phyloP scores from a whole-genome alignment of 371 early-diverging fungal species.

The Actinomortierella wolfii region DNA sequence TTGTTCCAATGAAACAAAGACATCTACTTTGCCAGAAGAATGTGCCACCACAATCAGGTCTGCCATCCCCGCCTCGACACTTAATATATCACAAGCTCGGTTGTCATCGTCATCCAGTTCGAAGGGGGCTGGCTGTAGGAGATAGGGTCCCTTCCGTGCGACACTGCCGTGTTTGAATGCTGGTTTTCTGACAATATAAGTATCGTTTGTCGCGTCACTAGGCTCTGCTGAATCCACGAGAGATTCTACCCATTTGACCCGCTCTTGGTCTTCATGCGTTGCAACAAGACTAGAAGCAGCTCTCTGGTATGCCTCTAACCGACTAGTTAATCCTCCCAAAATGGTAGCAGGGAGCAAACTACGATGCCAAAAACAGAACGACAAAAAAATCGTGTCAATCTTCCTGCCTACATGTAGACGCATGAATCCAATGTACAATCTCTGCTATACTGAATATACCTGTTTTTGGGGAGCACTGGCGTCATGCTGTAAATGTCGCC shows the following conservation, averaged over 20 bases:
- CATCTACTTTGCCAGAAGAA: conserved; percentile 47
- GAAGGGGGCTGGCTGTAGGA: conserved; percentile 46
- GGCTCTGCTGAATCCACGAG: conserved; percentile 23
- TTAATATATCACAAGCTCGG: conserved; percentile 49
- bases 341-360: conserved; percentile 6
- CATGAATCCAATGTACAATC: background rate
- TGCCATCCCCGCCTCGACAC: conserved; percentile 33
- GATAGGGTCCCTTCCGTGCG: conserved; percentile 49
- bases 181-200: conserved; percentile 26
- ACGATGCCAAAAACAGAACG: background rate
- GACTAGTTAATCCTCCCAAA: too few relatives aligned
- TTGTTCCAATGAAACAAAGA: conserved; percentile 45
- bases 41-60: conserved; percentile 48
- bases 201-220: conserved; percentile 24
- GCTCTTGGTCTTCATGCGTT: background rate
- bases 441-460: conserved; percentile 41
- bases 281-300: background rate
- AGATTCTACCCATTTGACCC: conserved; percentile 37
- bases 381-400: too few relatives aligned
- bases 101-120: conserved; percentile 43
- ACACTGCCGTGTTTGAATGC: conserved; percentile 7
- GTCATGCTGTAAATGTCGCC: conserved; percentile 58
- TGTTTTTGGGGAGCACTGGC: conserved; percentile 55
- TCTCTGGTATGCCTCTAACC: too few relatives aligned
- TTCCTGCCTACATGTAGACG: background rate